phyloP scores from a whole-genome alignment of 2,329 filamentous ascomycete genomes.

The Zarea fungicola region DNA sequence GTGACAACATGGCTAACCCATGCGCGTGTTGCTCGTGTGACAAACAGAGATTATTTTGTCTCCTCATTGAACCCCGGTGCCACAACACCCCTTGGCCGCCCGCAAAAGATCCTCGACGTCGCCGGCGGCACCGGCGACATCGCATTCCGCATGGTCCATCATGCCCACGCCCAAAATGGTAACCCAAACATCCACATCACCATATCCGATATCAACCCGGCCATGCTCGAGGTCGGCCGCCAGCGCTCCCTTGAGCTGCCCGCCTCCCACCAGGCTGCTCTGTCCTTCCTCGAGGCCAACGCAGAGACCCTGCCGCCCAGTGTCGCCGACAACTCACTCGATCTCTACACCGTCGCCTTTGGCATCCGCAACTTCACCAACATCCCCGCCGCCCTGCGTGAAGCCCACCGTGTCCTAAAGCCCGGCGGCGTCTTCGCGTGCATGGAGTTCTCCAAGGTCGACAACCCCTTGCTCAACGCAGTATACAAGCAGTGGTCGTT shows the following conservation, averaged over 20 bases:
- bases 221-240: conserved; percentile 85
- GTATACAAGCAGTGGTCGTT: conserved; percentile 97
- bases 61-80: conserved; percentile 80
- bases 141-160: conserved; percentile 90
- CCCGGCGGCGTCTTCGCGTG: conserved; percentile 96
- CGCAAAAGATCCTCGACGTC: conserved; percentile 83
- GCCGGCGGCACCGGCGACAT: conserved; percentile 97
- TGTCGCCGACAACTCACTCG: conserved; percentile 67
- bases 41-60: conserved; percentile 76
- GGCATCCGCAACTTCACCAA: conserved; percentile 97
- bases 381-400: conserved; percentile 73
- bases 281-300: conserved; percentile 82
- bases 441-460: conserved; percentile 84
- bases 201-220: conserved; percentile 91
- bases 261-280: conserved; percentile 49
- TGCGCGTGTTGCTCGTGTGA: neutral
- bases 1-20: conserved; percentile 5
- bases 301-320: conserved; percentile 65
- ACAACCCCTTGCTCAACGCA: conserved; percentile 71
- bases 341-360: conserved; percentile 96
- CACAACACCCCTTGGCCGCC: conserved; percentile 35
- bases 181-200: conserved; percentile 80
- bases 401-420: conserved; percentile 84
- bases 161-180: conserved; percentile 70
- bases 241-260: conserved; percentile 63